Base-by-base conservation (phyloP, 2,329 filamentous ascomycete species). In the Neoscytalidium dimidiatum region DNA sequence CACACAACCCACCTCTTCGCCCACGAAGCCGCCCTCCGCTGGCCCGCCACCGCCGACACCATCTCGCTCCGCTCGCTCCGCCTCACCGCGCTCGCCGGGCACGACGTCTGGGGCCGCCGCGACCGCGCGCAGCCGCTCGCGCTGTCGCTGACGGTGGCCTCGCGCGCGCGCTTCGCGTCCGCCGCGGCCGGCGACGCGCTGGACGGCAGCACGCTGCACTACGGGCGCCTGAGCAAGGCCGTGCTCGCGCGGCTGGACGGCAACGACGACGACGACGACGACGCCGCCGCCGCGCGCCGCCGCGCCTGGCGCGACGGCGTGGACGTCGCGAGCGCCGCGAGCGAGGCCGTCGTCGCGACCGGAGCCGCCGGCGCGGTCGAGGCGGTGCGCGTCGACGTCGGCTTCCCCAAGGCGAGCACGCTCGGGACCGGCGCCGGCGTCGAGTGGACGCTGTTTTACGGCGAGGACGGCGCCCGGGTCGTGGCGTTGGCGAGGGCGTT, bases 141-240 rank as follows among this genome's bases (percentile, higher is more conserved):
- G 6, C 71, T 92, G 8, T 88, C 87, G 4, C 84, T 86, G 35
- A 82, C 84, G 21, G 81, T 92, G 3, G 83, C 81, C 3, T 82
- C 92, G 66, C 74, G 77, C 14, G 72, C 78, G 7, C 75, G 83
- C 0, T 92, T 92, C 71, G 79, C 78, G 53, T 80, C 83, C 0
- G 86, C 89, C 1, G 86, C 88, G 0, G 71, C 81, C 1, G 75
- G 76, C 4, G 91, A 94, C 77, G 78, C 79, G 8, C 83, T 94
- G 35, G 84, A 86, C 51, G 76, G 77, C n/a, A 90, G 90, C 72
- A 93, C 91, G 2, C 86, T 92, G 26, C 89, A 94, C 78, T 94
- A 94, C 71, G 90, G 91, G 1, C 82, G 80, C 9, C 81, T 93
- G 14, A 88, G 87, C 78, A 92, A 92, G 77, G 81, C 82, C 0